Evolutionary conservation across 176 grass and related monocot species (phyloP).

Genomic region (Paspalum vaginatum): DNA sequence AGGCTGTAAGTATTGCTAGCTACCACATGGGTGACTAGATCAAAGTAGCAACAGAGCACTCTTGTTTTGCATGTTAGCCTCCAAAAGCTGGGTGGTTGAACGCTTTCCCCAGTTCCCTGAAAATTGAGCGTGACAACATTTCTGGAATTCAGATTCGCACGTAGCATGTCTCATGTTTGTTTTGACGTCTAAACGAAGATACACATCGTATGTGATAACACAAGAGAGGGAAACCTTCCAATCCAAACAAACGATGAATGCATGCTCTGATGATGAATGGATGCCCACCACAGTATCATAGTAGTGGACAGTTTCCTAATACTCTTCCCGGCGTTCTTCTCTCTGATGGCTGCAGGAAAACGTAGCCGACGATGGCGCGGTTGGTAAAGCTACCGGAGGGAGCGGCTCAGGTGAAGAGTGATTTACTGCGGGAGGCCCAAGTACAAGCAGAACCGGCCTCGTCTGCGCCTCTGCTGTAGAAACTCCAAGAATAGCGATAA

Average conservation of each 20-base stretch:
- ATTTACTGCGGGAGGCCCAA: neutral
- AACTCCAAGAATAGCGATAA: constrained; percentile 18
- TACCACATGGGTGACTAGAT: neutral
- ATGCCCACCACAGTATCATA: too few species aligned
- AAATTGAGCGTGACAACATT: constrained; percentile 1
- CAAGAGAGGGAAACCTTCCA: too few species aligned
- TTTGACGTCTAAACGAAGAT: neutral
- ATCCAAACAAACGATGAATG: neutral
- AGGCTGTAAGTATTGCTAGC: constrained; percentile 24
- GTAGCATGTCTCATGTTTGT: neutral
- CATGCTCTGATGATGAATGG: neutral
- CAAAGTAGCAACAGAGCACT: neutral
- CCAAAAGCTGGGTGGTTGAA: neutral
- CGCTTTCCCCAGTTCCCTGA: neutral
- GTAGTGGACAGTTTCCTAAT: neutral
- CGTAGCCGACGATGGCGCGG: neutral
- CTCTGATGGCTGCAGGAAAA: constrained; percentile 32
- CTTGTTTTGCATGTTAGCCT: constrained; percentile 26
- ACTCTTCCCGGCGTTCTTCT: neutral
- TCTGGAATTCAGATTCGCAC: neutral
- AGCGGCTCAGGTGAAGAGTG: neutral
- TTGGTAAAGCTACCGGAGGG: neutral
- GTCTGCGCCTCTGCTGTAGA: constrained; percentile 16
- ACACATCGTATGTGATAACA: neutral
- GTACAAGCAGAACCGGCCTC: neutral